A percentile compares a stretch with the other conserved stretches of the same genome.
phyloP scores from a whole-genome alignment of 352 stramenopile species.

The Pythium utonaiense region DNA sequence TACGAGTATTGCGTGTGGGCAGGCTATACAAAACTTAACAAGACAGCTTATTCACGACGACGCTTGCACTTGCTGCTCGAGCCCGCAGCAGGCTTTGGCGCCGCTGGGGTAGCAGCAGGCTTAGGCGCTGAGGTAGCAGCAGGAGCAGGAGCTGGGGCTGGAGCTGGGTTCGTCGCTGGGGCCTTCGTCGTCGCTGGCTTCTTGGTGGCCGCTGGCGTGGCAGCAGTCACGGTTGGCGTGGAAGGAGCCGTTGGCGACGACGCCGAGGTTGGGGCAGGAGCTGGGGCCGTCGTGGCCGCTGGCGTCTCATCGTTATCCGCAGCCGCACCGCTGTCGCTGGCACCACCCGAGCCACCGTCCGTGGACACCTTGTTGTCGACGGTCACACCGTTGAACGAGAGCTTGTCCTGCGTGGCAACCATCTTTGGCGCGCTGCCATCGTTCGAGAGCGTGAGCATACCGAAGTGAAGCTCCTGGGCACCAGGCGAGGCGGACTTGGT shows the following conservation, averaged over 20 bases:
- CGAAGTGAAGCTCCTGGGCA: conserved; percentile 64
- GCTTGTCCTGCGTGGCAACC: conserved; percentile 44
- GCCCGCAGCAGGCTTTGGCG: not conserved
- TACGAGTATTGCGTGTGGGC: not conserved
- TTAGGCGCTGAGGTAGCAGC: no score
- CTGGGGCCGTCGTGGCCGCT: not conserved
- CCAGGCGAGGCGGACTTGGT: conserved; percentile 20
- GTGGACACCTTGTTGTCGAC: conserved; percentile 43
- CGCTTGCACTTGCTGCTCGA: conserved; percentile 1
- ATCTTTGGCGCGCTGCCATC: conserved; percentile 48
- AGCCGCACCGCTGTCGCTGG: not conserved
- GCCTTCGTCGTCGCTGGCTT: conserved; percentile 1
- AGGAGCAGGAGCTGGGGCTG: not conserved
- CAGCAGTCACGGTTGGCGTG: conserved; percentile 3
- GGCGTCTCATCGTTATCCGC: not conserved
- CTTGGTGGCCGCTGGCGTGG: not conserved
- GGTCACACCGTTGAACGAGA: conserved; percentile 66
- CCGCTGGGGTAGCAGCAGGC: not conserved
- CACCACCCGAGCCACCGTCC: conserved; percentile 17
- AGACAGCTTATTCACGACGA: not conserved
- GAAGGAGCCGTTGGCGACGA: not conserved
- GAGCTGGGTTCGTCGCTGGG: not conserved
- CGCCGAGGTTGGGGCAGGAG: not conserved
- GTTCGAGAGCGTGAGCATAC: conserved; percentile 61
- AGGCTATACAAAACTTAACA: not conserved